Conservation (phyloP, 768 basidiomycete genomes). For the Boletus insuetus region DNA sequence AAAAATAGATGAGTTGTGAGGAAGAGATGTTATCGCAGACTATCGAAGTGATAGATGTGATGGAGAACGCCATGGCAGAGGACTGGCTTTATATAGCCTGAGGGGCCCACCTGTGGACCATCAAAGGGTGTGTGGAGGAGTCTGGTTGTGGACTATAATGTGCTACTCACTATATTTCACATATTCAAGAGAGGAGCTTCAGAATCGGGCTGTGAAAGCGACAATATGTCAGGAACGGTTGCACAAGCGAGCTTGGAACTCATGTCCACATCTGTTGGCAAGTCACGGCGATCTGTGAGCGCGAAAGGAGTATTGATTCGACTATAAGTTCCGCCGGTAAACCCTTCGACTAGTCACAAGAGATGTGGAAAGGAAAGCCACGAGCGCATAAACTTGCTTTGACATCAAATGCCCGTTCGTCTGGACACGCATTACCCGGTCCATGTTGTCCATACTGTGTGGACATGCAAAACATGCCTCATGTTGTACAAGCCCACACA, state of each 20-base stretch:
- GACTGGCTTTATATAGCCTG: neutral
- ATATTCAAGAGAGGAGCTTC: neutral
- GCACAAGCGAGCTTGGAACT: neutral
- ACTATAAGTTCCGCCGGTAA: too few species aligned
- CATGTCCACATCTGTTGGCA: neutral
- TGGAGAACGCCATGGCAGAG: neutral
- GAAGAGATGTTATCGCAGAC: neutral
- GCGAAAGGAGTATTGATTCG: too few species aligned
- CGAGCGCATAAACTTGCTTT: neutral
- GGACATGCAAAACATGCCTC: too few species aligned
- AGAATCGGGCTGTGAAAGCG: neutral
- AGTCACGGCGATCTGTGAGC: too few species aligned
- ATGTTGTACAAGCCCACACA: too few species aligned
- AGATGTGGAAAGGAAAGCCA: neutral
- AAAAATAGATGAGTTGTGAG: neutral
- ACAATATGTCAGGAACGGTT: neutral
- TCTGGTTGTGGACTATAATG: neutral
- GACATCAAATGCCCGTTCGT: neutral
- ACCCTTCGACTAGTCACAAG: neutral
- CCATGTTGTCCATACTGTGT: too few species aligned
- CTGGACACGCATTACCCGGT: too few species aligned
- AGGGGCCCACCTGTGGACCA: neutral
- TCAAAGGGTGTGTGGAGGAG: neutral
- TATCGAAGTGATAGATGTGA: neutral
- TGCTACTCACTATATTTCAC: too few species aligned